Percentiles rank a stretch among this genome's conserved stretches.
Evolutionary conservation across 495 filamentous ascomycete genomes (phyloP).

Genomic region (Neurospora pannonica): DNA sequence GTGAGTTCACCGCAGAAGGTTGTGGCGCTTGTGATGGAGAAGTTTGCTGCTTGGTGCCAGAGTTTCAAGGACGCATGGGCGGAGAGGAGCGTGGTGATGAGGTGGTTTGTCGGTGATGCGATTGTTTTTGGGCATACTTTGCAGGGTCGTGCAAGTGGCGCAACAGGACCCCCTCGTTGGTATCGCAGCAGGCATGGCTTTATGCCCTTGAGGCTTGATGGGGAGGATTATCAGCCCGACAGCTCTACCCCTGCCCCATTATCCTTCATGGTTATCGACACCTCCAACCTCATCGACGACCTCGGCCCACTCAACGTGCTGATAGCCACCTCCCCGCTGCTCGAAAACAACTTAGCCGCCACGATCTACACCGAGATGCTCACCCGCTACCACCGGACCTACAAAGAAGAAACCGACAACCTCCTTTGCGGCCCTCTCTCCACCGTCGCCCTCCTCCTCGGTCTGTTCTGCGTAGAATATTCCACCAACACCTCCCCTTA

Average conservation of each 20-base stretch:
- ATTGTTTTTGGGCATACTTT: slow-evolving; percentile 14
- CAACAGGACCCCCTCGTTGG: not conserved
- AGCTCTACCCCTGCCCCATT: slow-evolving; percentile 8
- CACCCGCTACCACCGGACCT: not conserved
- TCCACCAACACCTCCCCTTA: slow-evolving; percentile 20
- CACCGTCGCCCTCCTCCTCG: slow-evolving; percentile 18
- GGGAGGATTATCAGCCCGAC: slow-evolving; percentile 3
- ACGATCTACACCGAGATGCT: slow-evolving; percentile 17
- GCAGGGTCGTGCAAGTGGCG: not conserved
- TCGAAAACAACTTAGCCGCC: slow-evolving; percentile 13
- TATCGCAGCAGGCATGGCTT: slow-evolving; percentile 3
- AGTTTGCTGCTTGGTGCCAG: slow-evolving; percentile 16
- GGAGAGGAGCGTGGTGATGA: not conserved
- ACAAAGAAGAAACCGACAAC: slow-evolving; percentile 8
- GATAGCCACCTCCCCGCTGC: slow-evolving; percentile 11
- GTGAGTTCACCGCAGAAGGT: not conserved
- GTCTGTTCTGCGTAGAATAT: slow-evolving; percentile 14
- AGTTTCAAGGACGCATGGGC: slow-evolving; percentile 7
- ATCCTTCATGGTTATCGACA: slow-evolving; percentile 21
- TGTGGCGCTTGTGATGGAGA: slow-evolving; percentile 2
- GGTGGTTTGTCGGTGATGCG: slow-evolving; percentile 17
- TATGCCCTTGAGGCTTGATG: slow-evolving; percentile 6
- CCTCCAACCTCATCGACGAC: slow-evolving; percentile 16
- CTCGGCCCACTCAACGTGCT: slow-evolving; percentile 16
- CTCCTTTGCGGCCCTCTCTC: slow-evolving; percentile 10